These are phyloP conservation scores for Aureobasidium vineae DNA, from an alignment of 2,329 filamentous ascomycete genomes.

Conservation along the genomic window DNA sequence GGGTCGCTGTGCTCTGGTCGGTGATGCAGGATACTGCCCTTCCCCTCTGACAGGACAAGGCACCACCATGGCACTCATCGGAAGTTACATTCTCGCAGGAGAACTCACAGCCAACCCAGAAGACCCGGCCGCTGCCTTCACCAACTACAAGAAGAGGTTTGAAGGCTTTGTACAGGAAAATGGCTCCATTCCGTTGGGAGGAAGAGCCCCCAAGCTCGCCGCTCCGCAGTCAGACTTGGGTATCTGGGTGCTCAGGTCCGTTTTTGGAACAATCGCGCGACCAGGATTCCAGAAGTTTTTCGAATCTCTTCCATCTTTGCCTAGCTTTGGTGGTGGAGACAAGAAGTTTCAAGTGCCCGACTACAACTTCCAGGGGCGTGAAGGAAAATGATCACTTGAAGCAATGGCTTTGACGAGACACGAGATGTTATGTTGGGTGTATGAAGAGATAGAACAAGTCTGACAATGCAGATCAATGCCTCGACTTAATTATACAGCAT, in stretches of 20 bases:
- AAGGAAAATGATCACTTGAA: background rate
- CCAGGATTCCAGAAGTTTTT: constrained; percentile 18
- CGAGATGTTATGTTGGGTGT: background rate
- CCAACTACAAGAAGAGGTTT: constrained; percentile 31
- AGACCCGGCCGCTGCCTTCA: constrained; percentile 31
- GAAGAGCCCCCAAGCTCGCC: constrained; percentile 30
- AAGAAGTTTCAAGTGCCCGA: background rate
- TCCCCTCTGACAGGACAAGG: constrained; percentile 38
- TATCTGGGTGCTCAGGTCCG: constrained; percentile 31
- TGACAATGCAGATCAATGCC: background rate
- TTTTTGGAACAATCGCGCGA: constrained; percentile 30
- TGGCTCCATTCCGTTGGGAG: constrained; percentile 36
- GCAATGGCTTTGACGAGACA: background rate
- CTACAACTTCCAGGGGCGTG: background rate
- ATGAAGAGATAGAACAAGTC: background rate
- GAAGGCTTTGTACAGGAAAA: constrained; percentile 31
- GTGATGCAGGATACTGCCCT: constrained; percentile 44
- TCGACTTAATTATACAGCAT: constrained; percentile 12
- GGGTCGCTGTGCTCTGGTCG: constrained; percentile 40
- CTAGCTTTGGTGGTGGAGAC: background rate
- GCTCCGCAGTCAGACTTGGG: constrained; percentile 33
- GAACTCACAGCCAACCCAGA: constrained; percentile 34
- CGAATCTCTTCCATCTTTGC: background rate
- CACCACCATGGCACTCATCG: constrained; percentile 40
- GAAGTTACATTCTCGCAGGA: constrained; percentile 43